Base-by-base conservation (phyloP, 2,329 filamentous ascomycete genomes). In the Penicillium sp. region DNA sequence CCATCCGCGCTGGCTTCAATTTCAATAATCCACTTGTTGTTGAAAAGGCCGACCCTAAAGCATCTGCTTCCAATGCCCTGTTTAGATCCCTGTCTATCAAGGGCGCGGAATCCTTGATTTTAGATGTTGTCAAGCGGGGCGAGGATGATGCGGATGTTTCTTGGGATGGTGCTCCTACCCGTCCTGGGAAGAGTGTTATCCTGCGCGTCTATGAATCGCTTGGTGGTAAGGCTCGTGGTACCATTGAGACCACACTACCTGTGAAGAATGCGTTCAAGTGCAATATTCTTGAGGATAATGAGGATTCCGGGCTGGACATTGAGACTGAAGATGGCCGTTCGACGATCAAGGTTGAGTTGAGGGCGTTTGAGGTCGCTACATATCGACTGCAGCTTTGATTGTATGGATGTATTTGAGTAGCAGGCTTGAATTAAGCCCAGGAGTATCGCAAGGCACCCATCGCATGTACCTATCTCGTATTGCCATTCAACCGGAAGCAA, bases 101-200 rank as follows among this genome's bases (percentile, higher is more conserved):
- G 1, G 87, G 88, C 43, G 80, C 82, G 42, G 71, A 80, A 10
- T 87, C 88, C 3, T 78, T 99, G 19, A 79, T 99, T 4, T 79
- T 99, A 0, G 94, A 99, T 70, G 88, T 87, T 0, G 82, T 99
- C 73, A 99, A 99, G 82, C 88, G 94, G 55, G 94, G 90, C n/a
- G 89, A 93, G 69, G 89, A 93, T 65, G 89, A 93, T 62, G 86
- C 88, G 67, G 89, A 91, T 63, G 83, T 80, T 9, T 76, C 75
- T 3, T 66, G 80, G 3, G 83, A 84, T 22, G 82, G 83, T 35
- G 75, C 93, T 31, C 82, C 84, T 3, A 79, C 79, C 61, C 84
- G 89, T 55, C 83, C 84, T 64, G 91, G 90, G 0, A 84, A 84
- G 72, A 95, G 89, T 70, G 82, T 97, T 44, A 87, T 99, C 57